These are phyloP conservation scores for Eimeria nieschulzi DNA, from an alignment of 169 alveolate species.

Conservation along the genomic window DNA sequence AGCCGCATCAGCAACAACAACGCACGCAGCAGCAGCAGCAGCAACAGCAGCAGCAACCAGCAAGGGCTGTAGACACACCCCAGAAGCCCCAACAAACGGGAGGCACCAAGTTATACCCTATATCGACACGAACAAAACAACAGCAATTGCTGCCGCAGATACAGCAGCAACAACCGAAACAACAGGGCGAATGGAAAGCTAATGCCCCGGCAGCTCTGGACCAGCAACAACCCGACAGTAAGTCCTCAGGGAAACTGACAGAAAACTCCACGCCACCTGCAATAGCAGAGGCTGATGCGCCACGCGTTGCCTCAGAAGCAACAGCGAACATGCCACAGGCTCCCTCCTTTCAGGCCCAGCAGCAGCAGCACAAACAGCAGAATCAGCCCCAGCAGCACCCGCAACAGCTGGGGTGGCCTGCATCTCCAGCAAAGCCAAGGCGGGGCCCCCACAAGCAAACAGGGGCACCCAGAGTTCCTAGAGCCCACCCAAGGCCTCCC, in stretches of 20 bases:
- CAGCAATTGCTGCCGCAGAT: neutral
- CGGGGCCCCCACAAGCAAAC: neutral
- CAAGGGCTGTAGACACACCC: neutral
- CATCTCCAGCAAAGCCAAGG: neutral
- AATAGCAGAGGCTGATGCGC: neutral
- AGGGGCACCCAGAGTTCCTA: neutral
- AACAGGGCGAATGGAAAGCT: neutral
- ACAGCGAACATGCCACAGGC: neutral
- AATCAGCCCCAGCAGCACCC: neutral
- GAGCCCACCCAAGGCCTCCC: neutral
- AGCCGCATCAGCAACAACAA: neutral
- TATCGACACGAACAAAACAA: neutral
- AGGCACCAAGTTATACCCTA: too few relatives aligned
- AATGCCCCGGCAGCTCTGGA: neutral
- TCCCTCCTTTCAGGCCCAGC: neutral
- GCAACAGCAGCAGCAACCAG: slow-evolving; percentile 14
- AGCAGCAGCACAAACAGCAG: slow-evolving; percentile 1
- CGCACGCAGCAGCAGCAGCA: neutral
- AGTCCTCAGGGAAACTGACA: neutral
- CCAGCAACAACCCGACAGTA: neutral
- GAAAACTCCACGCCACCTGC: neutral
- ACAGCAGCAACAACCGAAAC: neutral
- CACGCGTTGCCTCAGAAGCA: neutral
- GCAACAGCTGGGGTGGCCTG: too few relatives aligned
- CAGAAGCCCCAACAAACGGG: neutral